Base-by-base conservation (phyloP, 495 filamentous ascomycete species). In the Penicillium steckii region DNA sequence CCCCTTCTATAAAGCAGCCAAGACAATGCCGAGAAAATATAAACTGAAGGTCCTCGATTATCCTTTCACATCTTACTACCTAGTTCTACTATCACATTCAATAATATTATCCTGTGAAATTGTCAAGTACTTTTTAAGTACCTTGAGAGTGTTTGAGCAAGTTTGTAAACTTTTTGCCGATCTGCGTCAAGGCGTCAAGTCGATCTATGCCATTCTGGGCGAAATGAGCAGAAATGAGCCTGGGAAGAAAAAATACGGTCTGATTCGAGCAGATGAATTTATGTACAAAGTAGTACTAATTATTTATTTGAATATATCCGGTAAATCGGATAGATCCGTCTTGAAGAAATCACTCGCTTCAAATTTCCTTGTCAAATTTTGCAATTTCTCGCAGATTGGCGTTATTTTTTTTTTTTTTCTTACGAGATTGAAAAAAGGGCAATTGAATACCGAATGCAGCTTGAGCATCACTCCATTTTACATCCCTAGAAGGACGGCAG, bases 91-190 rank as follows among this genome's bases (percentile, higher is more conserved):
- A 17, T 15, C 33, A 18, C n/a, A 37, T 2, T 37, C 33, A 7
- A 37, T 37, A 17, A 22, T 17, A 41, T 41, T 10, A n/a, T n/a
- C n/a, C n/a, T n/a, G n/a, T n/a, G n/a, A n/a, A n/a, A n/a, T n/a
- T n/a, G n/a, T n/a, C n/a, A n/a, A n/a, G n/a, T n/a, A n/a, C n/a
- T n/a, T n/a, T n/a, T 21, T 37, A 56, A 55, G 64, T 55, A 69
- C 68, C 68, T 63, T 71, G 70, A 73, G 70, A 43, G 55, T 49
- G 48, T 69, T 73, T 73, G 70, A 71, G 70, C 56, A 66, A 47
- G 45, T 71, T 71, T 65, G 46, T 29, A 47, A 44, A 56, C 57
- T 57, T 23, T 25, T 23, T 37, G 52, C 49, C 38, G 55, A 61
- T 61, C 61, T 23, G 43, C 56, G 32, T 47, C 60, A n/a, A n/a